These are phyloP conservation scores for Hyaloscypha hepaticicola DNA, from an alignment of 495 filamentous ascomycete genomes.

Conservation along the genomic window DNA sequence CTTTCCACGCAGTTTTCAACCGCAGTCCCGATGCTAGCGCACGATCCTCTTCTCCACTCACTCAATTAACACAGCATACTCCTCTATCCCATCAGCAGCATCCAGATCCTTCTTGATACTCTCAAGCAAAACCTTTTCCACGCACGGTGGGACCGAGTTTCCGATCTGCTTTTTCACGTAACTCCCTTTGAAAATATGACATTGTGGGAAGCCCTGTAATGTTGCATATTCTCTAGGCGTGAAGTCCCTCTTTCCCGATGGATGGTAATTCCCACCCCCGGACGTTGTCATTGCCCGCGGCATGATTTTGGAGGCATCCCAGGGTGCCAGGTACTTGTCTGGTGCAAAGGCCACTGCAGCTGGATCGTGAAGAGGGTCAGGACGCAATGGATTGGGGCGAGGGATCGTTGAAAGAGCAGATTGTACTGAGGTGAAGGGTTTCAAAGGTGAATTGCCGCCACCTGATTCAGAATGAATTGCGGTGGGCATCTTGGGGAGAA, in stretches of 20 bases:
- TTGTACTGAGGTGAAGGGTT: constrained; percentile 45
- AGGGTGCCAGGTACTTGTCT: constrained; percentile 33
- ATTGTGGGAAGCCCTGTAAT: constrained; percentile 70
- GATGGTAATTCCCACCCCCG: constrained; percentile 71
- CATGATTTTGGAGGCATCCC: constrained; percentile 49
- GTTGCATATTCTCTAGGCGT: constrained; percentile 73
- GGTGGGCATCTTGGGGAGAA: constrained; percentile 64
- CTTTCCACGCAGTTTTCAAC: background rate
- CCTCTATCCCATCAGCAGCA: constrained; percentile 49
- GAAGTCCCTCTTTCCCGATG: constrained; percentile 61
- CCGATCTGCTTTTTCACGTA: constrained; percentile 66
- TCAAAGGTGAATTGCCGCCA: constrained; percentile 26
- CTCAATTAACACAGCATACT: constrained; percentile 16
- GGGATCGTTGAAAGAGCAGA: constrained; percentile 43
- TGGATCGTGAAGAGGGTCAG: constrained; percentile 46
- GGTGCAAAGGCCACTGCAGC: constrained; percentile 23
- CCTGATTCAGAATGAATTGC: constrained; percentile 59
- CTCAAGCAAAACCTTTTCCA: constrained; percentile 59
- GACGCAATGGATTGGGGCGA: constrained; percentile 31
- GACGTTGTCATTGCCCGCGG: constrained; percentile 65
- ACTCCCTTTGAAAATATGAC: constrained; percentile 56
- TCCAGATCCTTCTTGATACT: constrained; percentile 58
- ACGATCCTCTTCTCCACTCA: background rate
- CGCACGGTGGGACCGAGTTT: constrained; percentile 75
- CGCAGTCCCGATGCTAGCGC: background rate